These are phyloP conservation scores for Salix viminalis DNA, from an alignment of 345 rosid genomes.

Conservation along the genomic window DNA sequence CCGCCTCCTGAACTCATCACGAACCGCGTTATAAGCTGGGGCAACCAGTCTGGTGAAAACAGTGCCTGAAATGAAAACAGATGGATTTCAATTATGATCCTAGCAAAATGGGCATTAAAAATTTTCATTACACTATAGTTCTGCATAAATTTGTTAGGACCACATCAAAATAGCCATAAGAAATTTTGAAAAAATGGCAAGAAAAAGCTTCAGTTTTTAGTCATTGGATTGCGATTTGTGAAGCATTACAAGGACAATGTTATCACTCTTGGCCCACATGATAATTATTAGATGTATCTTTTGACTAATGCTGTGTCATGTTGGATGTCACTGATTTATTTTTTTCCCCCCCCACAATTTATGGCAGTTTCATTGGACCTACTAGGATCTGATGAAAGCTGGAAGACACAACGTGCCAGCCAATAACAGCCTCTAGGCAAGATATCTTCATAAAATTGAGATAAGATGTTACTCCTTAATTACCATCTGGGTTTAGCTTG, in stretches of 20 bases:
- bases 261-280: conserved; percentile 1
- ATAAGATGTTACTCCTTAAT: not conserved
- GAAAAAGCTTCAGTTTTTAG: not conserved
- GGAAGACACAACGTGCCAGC: not conserved
- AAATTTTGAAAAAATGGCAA: not conserved
- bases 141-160: not conserved
- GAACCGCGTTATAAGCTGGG: conserved; percentile 69
- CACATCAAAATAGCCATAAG: not conserved
- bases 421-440: not conserved
- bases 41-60: conserved; percentile 70
- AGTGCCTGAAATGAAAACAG: conserved; percentile 40
- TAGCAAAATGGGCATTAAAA: too few relatives aligned
- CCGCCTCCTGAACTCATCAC: conserved; percentile 63
- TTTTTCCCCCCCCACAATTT: not conserved
- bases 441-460: not conserved
- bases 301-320: not conserved
- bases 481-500: not conserved
- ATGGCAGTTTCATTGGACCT: not conserved
- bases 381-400: not conserved
- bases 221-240: not conserved
- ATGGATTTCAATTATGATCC: too few relatives aligned
- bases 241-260: not conserved
- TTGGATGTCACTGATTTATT: not conserved
- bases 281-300: not conserved
- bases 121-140: too few relatives aligned